Conservation (phyloP, 2,329 filamentous ascomycete genomes). For the Cordyceps fumosorosea region DNA sequence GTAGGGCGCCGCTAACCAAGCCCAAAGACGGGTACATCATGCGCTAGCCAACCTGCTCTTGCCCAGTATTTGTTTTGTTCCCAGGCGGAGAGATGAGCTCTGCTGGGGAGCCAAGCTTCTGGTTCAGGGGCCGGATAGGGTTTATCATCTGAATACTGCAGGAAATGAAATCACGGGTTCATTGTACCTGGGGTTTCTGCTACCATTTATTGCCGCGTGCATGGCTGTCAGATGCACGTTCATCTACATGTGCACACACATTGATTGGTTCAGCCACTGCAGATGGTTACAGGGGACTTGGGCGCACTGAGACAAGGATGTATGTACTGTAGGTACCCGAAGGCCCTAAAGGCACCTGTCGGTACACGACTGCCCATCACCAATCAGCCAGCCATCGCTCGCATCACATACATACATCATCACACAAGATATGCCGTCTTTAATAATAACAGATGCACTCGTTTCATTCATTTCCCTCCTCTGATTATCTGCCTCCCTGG, state of each 20-base stretch:
- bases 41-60: background rate
- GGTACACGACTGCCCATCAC: no score
- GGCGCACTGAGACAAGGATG: background rate
- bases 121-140: no score
- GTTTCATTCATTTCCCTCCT: background rate
- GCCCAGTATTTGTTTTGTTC: no score
- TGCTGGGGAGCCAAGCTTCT: no score
- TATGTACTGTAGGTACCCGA: background rate
- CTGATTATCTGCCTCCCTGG: background rate
- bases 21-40: background rate
- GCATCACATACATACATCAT: background rate
- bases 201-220: background rate
- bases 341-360: background rate
- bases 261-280: background rate
- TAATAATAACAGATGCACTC: background rate
- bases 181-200: no score
- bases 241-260: background rate
- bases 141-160: background rate
- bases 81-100: no score
- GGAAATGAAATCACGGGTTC: background rate
- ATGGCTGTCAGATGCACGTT: background rate
- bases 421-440: background rate
- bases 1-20: background rate
- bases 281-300: background rate
- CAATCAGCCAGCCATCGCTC: no score